Conservation (phyloP, 1,284 basidiomycete genomes). For the Leccinum fuscescens region DNA sequence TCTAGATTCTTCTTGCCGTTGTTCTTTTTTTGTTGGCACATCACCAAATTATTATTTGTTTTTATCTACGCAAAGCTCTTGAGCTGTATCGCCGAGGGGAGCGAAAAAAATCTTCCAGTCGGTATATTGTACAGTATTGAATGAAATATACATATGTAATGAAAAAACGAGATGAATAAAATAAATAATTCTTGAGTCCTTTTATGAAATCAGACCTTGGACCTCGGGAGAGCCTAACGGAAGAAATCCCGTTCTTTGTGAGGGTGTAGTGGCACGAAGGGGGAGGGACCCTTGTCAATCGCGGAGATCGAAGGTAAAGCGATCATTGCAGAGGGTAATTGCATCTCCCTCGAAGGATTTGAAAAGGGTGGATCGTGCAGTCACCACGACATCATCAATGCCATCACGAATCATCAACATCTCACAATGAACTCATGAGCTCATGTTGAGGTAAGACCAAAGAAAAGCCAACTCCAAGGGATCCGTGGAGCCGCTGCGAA, state of each 20-base stretch:
- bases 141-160: background rate
- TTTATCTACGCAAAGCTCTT: conserved; percentile 24
- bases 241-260: conserved; percentile 19
- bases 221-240: conserved; percentile 29
- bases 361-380: background rate
- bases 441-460: conserved; percentile 1
- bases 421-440: background rate
- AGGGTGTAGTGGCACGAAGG: conserved; percentile 10
- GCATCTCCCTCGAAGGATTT: conserved; percentile 4
- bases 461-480: conserved; percentile 25
- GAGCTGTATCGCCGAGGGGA: conserved; percentile 28
- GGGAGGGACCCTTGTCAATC: conserved; percentile 13
- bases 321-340: conserved; percentile 6
- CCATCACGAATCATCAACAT: background rate
- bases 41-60: conserved; percentile 22
- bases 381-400: background rate
- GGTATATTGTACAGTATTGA: conserved; percentile 21
- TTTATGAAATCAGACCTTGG: background rate
- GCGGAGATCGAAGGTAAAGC: conserved; percentile 32
- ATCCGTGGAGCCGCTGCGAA: conserved; percentile 23
- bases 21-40: conserved; percentile 6
- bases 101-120: conserved; percentile 8
- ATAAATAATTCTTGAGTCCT: conserved; percentile 14
- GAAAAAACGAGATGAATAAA: background rate
- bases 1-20: conserved; percentile 8